These are phyloP conservation scores for Thielaviopsis musarum DNA, from an alignment of 2,329 filamentous ascomycete species.

Conservation along the genomic window DNA sequence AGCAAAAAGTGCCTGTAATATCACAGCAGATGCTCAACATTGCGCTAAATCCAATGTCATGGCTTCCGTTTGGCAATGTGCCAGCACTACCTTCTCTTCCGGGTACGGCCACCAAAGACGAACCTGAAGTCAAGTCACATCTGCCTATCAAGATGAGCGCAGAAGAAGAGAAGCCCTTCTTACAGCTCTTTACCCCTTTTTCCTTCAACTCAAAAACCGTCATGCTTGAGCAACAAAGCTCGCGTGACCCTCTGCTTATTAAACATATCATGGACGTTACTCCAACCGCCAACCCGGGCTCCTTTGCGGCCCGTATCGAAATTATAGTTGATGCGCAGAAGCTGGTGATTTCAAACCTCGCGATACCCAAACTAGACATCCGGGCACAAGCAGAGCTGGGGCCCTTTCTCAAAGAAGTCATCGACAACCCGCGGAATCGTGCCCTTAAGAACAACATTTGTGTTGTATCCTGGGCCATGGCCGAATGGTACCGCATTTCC, in stretches of 20 bases:
- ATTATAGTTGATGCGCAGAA: conserved; percentile 40
- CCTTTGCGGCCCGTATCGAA: conserved; percentile 38
- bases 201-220: conserved; percentile 38
- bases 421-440: conserved; percentile 17
- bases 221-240: conserved; percentile 18
- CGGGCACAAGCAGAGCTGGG: conserved; percentile 42
- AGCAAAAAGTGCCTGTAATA: conserved; percentile 15
- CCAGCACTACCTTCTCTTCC: conserved; percentile 13
- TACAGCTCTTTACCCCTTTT: conserved; percentile 55
- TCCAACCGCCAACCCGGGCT: conserved; percentile 25
- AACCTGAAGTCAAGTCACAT: conserved; percentile 39
- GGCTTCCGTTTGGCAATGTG: conserved; percentile 33
- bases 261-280: conserved; percentile 38
- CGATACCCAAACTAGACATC: conserved; percentile 38
- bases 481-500: conserved; percentile 48
- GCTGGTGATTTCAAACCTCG: conserved; percentile 33
- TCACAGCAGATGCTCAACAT: conserved; percentile 29
- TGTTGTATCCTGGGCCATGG: conserved; percentile 49
- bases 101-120: conserved; percentile 18
- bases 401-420: neutral
- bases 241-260: conserved; percentile 26
- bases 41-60: conserved; percentile 32
- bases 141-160: conserved; percentile 45
- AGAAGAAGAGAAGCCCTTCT: conserved; percentile 48
- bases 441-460: conserved; percentile 38